Evolutionary conservation across 2,329 filamentous ascomycete genomes (phyloP).

Genomic region (Cladosporium phlei): DNA sequence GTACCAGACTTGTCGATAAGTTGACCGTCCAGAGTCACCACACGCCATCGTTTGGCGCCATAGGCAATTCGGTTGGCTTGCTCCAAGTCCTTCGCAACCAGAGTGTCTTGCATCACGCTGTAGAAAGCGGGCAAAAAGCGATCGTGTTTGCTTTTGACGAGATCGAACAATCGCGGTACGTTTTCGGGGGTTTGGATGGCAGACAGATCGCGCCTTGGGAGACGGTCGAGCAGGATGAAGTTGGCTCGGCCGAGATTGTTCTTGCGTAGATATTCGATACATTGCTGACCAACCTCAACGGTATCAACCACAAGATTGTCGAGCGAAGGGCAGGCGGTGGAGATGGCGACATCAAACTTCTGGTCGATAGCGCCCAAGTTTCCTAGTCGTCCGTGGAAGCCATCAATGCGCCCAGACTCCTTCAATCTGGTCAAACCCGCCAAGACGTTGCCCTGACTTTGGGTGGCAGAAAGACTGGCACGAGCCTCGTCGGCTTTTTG

Average conservation of each 20-base stretch:
- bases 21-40: conserved; percentile 91
- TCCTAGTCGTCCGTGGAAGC: conserved; percentile 91
- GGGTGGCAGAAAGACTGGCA: conserved; percentile 80
- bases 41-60: conserved; percentile 86
- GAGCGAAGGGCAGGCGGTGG: conserved; percentile 83
- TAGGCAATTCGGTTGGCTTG: conserved; percentile 97
- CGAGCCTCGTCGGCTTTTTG: conserved; percentile 96
- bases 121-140: conserved; percentile 89
- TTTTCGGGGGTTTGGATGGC: conserved; percentile 84
- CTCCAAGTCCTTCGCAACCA: conserved; percentile 87
- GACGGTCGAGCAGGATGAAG: conserved; percentile 90
- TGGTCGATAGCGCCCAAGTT: conserved; percentile 91
- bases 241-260: conserved; percentile 95
- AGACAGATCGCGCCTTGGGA: conserved; percentile 72
- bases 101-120: conserved; percentile 88
- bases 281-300: conserved; percentile 93
- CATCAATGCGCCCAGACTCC: conserved; percentile 93
- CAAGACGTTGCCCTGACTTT: conserved; percentile 89
- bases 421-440: conserved; percentile 89
- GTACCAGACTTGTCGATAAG: conserved; percentile 97
- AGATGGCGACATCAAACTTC: conserved; percentile 96
- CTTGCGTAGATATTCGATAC: conserved; percentile 94
- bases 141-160: conserved; percentile 83
- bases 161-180: conserved; percentile 85
- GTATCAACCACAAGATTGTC: conserved; percentile 97